A percentile compares a stretch with the other conserved stretches of the same genome.
Evolutionary conservation across 2,329 filamentous ascomycete species (phyloP).

Genomic region (Pseudogymnoascus sp.): DNA sequence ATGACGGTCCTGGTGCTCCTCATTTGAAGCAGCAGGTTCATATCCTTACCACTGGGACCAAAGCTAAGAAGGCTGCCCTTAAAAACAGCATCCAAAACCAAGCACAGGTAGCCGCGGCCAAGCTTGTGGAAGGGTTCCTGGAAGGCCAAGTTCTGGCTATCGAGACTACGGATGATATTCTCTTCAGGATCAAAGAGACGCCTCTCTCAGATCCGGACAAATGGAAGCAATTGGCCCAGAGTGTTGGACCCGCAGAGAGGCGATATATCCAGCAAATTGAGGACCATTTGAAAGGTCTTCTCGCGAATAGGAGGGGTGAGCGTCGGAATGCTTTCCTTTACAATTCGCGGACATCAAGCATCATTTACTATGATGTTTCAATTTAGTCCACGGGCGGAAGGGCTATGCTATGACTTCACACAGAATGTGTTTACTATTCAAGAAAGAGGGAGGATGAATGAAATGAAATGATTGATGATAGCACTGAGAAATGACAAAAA

Average conservation of each 20-base stretch:
- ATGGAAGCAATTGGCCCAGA: constrained; percentile 75
- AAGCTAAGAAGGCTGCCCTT: constrained; percentile 86
- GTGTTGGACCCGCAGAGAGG: constrained; percentile 65
- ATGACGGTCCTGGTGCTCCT: constrained; percentile 16
- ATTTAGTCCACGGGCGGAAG: constrained; percentile 17
- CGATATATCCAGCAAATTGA: constrained; percentile 79
- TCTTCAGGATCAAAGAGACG: constrained; percentile 68
- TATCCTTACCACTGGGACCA: constrained; percentile 73
- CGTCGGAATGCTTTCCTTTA: constrained; percentile 76
- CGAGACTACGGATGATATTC: constrained; percentile 75
- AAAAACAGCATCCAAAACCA: constrained; percentile 71
- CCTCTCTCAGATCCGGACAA: constrained; percentile 70
- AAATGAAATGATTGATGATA: constrained; percentile 3
- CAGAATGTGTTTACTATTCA: background rate
- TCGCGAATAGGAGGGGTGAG: constrained; percentile 47
- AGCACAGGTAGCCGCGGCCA: constrained; percentile 49
- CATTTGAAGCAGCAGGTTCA: constrained; percentile 65
- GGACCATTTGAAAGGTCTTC: constrained; percentile 59
- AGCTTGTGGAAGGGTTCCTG: constrained; percentile 60
- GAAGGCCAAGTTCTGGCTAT: constrained; percentile 78
- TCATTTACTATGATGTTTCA: constrained; percentile 75
- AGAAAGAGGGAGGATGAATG: background rate
- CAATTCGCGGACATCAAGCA: constrained; percentile 78
- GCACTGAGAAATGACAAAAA: background rate
- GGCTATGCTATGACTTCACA: background rate